A percentile compares a stretch with the other conserved stretches of the same genome.
Evolutionary conservation across 2,329 filamentous ascomycete species (phyloP).

Genomic region (Myriangium duriaei): DNA sequence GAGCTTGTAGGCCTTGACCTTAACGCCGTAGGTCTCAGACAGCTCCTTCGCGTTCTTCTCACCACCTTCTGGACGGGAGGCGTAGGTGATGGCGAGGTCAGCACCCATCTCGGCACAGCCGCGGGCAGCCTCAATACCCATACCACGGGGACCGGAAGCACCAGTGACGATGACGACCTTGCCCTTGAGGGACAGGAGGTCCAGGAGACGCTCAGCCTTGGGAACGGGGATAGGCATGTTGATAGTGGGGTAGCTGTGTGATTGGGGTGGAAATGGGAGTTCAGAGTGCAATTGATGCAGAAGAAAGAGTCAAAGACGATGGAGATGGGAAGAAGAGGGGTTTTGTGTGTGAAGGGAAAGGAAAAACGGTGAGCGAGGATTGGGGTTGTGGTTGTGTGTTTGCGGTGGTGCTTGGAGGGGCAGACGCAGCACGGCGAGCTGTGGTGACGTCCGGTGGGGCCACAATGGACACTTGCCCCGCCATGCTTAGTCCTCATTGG

Average conservation of each 20-base stretch:
- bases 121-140: conserved; percentile 55
- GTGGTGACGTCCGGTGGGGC: too few relatives aligned
- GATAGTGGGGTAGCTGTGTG: conserved; percentile 4
- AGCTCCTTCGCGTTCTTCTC: conserved; percentile 55
- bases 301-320: conserved; percentile 8
- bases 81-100: conserved; percentile 54
- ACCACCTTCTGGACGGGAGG: conserved; percentile 47
- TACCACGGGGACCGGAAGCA: conserved; percentile 50
- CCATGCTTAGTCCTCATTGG: too few relatives aligned
- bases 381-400: neutral
- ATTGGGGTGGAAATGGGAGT: conserved; percentile 6
- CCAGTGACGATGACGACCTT: conserved; percentile 41
- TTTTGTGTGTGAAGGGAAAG: neutral
- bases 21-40: conserved; percentile 47
- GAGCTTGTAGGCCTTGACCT: conserved; percentile 56
- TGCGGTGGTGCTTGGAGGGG: too few relatives aligned
- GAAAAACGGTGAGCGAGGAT: neutral
- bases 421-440: neutral
- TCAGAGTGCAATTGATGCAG: conserved; percentile 7
- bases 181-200: conserved; percentile 41
- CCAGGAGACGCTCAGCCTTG: conserved; percentile 43
- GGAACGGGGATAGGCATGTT: conserved; percentile 21
- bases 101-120: conserved; percentile 53
- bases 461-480: too few relatives aligned
- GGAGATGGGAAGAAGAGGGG: conserved; percentile 1